Percentiles rank a stretch among this genome's conserved stretches.
These are phyloP conservation scores for Rhodamnia rubescens DNA, from an alignment of 345 rosid species.

Conservation along the genomic window DNA sequence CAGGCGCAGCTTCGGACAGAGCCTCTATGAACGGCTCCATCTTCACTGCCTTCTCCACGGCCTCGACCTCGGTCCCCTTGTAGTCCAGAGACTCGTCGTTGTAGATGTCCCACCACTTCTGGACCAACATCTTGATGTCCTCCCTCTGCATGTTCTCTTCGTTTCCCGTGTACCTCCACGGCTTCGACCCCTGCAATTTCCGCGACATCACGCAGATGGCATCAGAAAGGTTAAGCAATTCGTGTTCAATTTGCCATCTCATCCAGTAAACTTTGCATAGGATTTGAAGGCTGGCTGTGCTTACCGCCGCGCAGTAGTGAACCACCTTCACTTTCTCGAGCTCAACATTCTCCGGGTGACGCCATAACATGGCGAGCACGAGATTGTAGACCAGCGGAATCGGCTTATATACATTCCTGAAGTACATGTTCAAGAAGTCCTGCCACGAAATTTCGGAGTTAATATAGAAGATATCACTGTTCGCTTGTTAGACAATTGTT, in stretches of 20 bases:
- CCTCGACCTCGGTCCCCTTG: conserved; percentile 4
- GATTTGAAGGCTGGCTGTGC: not conserved
- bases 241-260: not conserved
- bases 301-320: conserved; percentile 79
- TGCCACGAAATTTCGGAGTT: not conserved
- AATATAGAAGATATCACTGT: not conserved
- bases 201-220: not conserved
- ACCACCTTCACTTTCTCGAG: conserved; percentile 60
- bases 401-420: conserved; percentile 54
- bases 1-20: conserved; percentile 34
- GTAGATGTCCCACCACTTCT: conserved; percentile 79
- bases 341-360: conserved; percentile 79
- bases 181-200: conserved; percentile 60
- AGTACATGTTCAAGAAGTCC: conserved; percentile 80
- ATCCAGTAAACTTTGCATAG: not conserved
- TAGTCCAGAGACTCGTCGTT: conserved; percentile 54
- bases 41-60: conserved; percentile 12
- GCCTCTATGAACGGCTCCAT: conserved; percentile 32
- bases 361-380: conserved; percentile 84
- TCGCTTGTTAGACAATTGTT: not conserved
- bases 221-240: not conserved
- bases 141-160: conserved; percentile 76
- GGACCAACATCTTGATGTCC: conserved; percentile 60
- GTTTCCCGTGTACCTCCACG: conserved; percentile 86
- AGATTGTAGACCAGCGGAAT: conserved; percentile 59